Conservation (phyloP, 2,329 filamentous ascomycete genomes). For the Sporothrix sp. region DNA sequence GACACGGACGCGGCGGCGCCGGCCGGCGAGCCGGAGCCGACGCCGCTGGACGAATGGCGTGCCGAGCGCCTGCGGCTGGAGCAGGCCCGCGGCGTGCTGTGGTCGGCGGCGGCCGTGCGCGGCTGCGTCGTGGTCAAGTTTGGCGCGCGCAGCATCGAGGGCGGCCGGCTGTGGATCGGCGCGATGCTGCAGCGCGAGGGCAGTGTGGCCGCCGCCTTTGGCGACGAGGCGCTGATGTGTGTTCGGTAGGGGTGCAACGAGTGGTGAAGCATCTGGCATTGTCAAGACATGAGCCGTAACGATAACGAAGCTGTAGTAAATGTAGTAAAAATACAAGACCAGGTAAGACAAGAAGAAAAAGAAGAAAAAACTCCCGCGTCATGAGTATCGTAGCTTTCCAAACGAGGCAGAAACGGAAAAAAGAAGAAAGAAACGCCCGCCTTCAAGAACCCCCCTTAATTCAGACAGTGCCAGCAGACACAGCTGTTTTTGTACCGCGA, state of each 20-base stretch:
- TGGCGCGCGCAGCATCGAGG: conserved; percentile 71
- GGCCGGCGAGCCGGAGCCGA: conserved; percentile 27
- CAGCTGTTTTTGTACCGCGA: neutral
- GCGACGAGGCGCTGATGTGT: conserved; percentile 72
- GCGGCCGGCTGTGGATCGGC: conserved; percentile 69
- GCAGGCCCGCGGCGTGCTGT: conserved; percentile 52
- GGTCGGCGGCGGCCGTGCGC: conserved; percentile 72
- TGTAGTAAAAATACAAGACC: neutral
- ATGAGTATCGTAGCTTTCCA: conserved; percentile 7
- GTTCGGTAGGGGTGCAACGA: conserved; percentile 36
- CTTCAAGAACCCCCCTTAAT: neutral
- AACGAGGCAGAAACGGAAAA: neutral
- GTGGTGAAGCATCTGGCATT: neutral
- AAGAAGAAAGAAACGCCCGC: neutral
- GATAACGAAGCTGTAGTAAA: neutral
- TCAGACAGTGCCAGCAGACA: neutral
- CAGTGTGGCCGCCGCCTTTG: conserved; percentile 61
- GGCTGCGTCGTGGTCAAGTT: conserved; percentile 90
- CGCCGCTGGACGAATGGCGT: conserved; percentile 42
- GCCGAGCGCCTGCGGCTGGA: conserved; percentile 48
- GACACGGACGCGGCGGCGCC: conserved; percentile 32
- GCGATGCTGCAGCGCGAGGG: conserved; percentile 66
- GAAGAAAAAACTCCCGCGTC: conserved; percentile 8
- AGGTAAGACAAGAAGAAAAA: neutral
- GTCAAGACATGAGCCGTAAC: no score